Percentiles rank a stretch among this genome's conserved stretches.
These are phyloP conservation scores for Geotrichum ghanense DNA, from an alignment of 805 yeast species.

Conservation along the genomic window DNA sequence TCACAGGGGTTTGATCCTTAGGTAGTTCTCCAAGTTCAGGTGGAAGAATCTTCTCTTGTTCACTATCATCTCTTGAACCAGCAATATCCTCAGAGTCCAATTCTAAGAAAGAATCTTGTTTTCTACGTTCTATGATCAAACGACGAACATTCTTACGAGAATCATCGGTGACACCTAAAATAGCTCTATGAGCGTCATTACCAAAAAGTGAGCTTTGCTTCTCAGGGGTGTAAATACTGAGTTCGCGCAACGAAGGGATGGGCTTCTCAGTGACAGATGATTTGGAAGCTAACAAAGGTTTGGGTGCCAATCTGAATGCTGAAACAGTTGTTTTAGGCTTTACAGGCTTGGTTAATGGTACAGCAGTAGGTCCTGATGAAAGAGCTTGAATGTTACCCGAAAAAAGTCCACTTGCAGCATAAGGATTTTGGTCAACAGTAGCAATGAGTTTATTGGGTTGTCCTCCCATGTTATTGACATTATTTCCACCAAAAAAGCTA, in stretches of 20 bases:
- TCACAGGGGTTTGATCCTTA: neutral
- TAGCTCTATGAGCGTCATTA: no score
- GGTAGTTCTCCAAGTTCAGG: neutral
- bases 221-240: neutral
- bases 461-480: conserved; percentile 1
- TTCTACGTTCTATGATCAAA: conserved; percentile 38
- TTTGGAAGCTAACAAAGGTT: conserved; percentile 34
- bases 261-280: neutral
- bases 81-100: neutral
- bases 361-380: conserved; percentile 28
- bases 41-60: conserved; percentile 7
- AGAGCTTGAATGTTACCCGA: conserved; percentile 23
- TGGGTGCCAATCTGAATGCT: conserved; percentile 57
- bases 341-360: conserved; percentile 43
- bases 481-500: conserved; percentile 16
- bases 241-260: neutral
- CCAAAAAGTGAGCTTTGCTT: no score
- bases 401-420: conserved; percentile 68
- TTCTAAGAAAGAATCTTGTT: conserved; percentile 7
- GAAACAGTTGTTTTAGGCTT: conserved; percentile 49
- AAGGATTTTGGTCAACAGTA: conserved; percentile 48
- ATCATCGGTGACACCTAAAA: conserved; percentile 21
- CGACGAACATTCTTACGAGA: conserved; percentile 46
- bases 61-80: neutral
- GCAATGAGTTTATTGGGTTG: conserved; percentile 19